A percentile compares a stretch with the other conserved stretches of the same genome.
Evolutionary conservation across 495 filamentous ascomycete species (phyloP).

Genomic region (Talaromyces trachyspermus): DNA sequence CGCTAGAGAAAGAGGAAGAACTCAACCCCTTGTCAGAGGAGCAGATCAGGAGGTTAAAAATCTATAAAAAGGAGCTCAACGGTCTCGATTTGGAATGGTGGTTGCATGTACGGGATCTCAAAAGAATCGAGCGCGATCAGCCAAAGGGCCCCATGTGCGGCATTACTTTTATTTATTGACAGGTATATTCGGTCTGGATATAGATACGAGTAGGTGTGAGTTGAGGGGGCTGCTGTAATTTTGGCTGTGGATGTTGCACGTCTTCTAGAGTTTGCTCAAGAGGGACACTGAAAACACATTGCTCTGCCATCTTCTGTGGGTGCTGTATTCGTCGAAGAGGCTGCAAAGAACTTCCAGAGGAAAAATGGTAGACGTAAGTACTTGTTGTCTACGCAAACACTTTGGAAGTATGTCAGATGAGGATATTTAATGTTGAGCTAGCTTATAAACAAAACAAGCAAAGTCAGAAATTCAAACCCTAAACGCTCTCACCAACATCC

Average conservation of each 20-base stretch:
- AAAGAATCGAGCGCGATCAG: not conserved
- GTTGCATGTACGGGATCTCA: not conserved
- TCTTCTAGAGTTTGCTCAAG: not conserved
- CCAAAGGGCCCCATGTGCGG: not conserved
- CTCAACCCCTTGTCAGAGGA: not conserved
- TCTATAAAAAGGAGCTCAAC: not conserved
- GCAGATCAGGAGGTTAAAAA: not conserved
- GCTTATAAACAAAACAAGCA: no score
- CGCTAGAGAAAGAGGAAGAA: not conserved
- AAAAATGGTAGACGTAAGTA: not conserved
- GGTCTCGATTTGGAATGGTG: conserved; percentile 1
- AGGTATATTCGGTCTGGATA: not conserved
- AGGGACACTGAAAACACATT: not conserved
- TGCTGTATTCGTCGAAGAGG: conserved; percentile 2
- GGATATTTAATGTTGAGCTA: no score
- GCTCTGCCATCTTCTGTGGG: not conserved
- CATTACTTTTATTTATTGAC: not conserved
- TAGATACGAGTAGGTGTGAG: not conserved
- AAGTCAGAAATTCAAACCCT: no score
- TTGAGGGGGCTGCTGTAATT: not conserved
- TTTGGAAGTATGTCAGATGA: no score
- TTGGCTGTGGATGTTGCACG: conserved; percentile 1
- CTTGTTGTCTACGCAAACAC: no score
- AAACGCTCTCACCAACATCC: no score
- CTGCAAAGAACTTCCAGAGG: not conserved